Evolutionary conservation across 768 basidiomycete species (phyloP).

Genomic region (Rhizopogon vinicolor): DNA sequence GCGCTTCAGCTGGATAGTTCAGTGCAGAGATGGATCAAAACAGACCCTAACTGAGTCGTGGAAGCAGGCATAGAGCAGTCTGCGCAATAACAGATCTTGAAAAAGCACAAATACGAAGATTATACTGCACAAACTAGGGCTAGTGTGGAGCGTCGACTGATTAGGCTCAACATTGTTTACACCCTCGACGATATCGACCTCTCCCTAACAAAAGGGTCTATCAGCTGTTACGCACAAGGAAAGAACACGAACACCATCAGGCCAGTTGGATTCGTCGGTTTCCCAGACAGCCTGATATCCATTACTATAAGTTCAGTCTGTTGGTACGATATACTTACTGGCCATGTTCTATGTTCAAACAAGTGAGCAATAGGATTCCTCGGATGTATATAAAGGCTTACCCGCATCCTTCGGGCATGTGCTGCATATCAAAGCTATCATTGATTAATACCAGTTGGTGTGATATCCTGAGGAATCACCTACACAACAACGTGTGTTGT

Average conservation of each 20-base stretch:
- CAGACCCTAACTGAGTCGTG: conserved; percentile 21
- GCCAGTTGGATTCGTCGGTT: conserved; percentile 19
- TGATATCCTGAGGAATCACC: conserved; percentile 2
- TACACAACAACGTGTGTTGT: conserved; percentile 31
- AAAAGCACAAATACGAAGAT: background rate
- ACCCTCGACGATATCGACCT: conserved; percentile 28
- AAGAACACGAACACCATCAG: conserved; percentile 13
- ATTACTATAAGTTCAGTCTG: background rate
- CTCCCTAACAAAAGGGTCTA: conserved; percentile 15
- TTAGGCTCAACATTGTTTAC: conserved; percentile 54
- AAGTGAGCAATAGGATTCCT: background rate
- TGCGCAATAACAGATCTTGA: conserved; percentile 1
- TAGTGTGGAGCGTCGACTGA: conserved; percentile 53
- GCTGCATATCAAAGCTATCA: conserved; percentile 26
- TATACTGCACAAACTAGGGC: conserved; percentile 29
- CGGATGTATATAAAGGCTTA: conserved; percentile 9
- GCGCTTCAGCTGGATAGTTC: background rate
- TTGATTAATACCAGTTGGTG: background rate
- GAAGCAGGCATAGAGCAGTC: conserved; percentile 24
- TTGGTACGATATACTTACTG: conserved; percentile 15
- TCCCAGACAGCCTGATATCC: conserved; percentile 24
- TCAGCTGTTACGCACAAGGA: background rate
- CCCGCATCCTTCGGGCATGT: conserved; percentile 35
- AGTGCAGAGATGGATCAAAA: background rate
- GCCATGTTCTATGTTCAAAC: conserved; percentile 29